Conservation (phyloP, 306 rosid species). For the Cyamopsis tetragonoloba region DNA sequence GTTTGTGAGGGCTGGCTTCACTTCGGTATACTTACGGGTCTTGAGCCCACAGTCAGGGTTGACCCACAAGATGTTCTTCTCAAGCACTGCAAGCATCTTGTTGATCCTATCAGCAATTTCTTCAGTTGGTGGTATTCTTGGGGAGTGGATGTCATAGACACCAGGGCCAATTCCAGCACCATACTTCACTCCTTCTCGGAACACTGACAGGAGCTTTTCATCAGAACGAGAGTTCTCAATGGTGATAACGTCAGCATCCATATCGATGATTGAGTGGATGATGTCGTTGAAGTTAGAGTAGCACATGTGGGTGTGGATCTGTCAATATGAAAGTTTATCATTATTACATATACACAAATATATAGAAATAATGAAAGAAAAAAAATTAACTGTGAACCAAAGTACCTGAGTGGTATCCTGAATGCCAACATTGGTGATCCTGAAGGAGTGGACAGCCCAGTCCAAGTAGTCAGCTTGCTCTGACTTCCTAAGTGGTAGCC, state of each 20-base stretch:
- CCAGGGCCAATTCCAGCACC: conserved; percentile 98
- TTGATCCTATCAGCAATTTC: conserved; percentile 88
- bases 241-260: conserved; percentile 95
- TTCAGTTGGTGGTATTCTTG: conserved; percentile 84
- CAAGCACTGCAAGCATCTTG: conserved; percentile 96
- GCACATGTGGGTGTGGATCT: conserved; percentile 99
- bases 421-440: conserved; percentile 79
- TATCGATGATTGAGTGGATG: conserved; percentile 82
- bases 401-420: conserved; percentile 78
- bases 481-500: conserved; percentile 80
- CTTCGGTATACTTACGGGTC: conserved; percentile 87
- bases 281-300: conserved; percentile 94
- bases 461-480: conserved; percentile 84
- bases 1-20: conserved; percentile 74
- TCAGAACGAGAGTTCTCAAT: conserved; percentile 94
- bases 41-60: conserved; percentile 96
- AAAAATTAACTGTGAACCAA: background rate
- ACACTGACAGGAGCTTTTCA: conserved; percentile 88
- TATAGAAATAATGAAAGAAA: background rate
- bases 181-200: conserved; percentile 94
- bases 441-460: conserved; percentile 95
- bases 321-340: conserved; percentile 16
- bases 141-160: conserved; percentile 92
- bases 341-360: background rate
- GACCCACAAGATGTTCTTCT: conserved; percentile 90